Base-by-base conservation (phyloP, 1,284 basidiomycete species). In the Malassezia slooffiae region DNA sequence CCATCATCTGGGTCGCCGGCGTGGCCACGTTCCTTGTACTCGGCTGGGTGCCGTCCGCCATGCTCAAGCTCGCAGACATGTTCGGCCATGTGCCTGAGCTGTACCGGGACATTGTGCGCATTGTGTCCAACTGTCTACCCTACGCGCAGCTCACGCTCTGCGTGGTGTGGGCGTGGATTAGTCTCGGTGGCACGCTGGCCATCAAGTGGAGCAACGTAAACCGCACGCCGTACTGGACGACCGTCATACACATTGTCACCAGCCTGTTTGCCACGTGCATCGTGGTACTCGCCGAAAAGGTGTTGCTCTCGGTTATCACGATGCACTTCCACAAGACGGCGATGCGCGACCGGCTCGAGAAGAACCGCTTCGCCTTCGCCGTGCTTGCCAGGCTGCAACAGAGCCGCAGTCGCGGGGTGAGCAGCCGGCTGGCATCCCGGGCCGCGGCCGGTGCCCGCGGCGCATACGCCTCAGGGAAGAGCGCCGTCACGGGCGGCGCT, bases 281-380 rank as follows among this genome's bases (percentile, higher is more conserved):
- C 50, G 53, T 67, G 30, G 21, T 65, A 16, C 41, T 60, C 9
- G 56, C 44, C 11, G 64, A 67, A 35, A 67, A 67, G 44, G 41
- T 65, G 1, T 41, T 37, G 4, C 52, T 67, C 6, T 55, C 58
- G 34, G 43, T 58, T 33, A 40, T 65, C 23, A 58, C 57, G 20
- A 62, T 60, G 57, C 61, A 63, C 44, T 67, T 67, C 47, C 64
- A 67, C 54, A 59, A 60, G 40, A 60, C 52, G n/a, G 54, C 62
- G 22, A 46, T 65, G 43, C 55, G 57, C 46, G 64, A 67, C 37
- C 49, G 64, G 16, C 54, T 67, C 21, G 58, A 63, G 28, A 52
- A 49, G 33, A 67, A 62, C 33, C 52, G 58, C 23, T 50, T 45
- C 43, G 60, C 62, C 3, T 53, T 67, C 35, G 52, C 41, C 30